phyloP scores from a whole-genome alignment of 208 protist genomes.

The Trypanosoma congolense region DNA sequence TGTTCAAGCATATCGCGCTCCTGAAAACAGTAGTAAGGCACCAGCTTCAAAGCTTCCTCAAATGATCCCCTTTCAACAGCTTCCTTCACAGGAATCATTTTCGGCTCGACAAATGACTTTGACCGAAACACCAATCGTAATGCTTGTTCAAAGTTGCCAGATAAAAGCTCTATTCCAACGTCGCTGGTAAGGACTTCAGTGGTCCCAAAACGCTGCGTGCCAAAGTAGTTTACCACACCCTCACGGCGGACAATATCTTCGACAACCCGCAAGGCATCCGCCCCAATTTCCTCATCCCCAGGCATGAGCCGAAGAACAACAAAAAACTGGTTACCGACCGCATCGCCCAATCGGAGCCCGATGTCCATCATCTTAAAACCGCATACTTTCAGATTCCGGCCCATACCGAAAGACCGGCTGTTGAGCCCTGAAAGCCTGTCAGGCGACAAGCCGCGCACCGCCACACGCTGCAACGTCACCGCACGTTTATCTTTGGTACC shows the following conservation, averaged over 20 bases:
- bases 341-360: constrained; percentile 81
- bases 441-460: constrained; percentile 61
- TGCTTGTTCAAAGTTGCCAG: constrained; percentile 58
- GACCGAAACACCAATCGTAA: constrained; percentile 68
- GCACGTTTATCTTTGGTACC: constrained; percentile 95
- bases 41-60: constrained; percentile 33
- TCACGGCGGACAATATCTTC: constrained; percentile 27
- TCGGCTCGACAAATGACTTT: constrained; percentile 50
- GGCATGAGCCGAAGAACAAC: constrained; percentile 81
- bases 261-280: constrained; percentile 12
- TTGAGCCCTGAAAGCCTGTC: constrained; percentile 64
- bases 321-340: constrained; percentile 89
- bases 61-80: constrained; percentile 35
- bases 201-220: constrained; percentile 93
- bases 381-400: constrained; percentile 70
- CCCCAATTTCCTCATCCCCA: constrained; percentile 4
- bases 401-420: constrained; percentile 35
- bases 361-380: constrained; percentile 51
- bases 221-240: constrained; percentile 95
- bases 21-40: constrained; percentile 73
- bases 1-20: constrained; percentile 84
- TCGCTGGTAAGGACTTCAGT: constrained; percentile 87
- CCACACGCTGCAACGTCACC: constrained; percentile 90
- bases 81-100: constrained; percentile 31
- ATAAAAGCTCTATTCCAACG: constrained; percentile 81